Evolutionary conservation across 1,139 yeast species (phyloP).

Genomic region (Magnusiomyces suaveolens): DNA sequence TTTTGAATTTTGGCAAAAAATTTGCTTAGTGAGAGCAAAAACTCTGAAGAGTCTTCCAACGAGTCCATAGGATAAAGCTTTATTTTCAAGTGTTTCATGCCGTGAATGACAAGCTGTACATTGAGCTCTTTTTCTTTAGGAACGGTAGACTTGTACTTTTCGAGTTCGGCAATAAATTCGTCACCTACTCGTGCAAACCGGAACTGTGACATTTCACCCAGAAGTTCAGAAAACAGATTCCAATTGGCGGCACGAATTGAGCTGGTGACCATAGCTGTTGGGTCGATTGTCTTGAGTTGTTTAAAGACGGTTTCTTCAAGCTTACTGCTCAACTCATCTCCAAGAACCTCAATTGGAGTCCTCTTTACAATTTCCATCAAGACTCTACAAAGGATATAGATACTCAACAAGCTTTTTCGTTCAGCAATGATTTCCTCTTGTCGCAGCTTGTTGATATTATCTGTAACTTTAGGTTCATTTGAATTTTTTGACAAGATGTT

Average conservation of each 20-base stretch:
- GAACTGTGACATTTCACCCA: conserved; percentile 83
- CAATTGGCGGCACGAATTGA: conserved; percentile 82
- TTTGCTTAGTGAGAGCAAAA: conserved; percentile 72
- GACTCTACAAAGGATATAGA: conserved; percentile 85
- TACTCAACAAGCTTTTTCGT: conserved; percentile 74
- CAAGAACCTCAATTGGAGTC: conserved; percentile 60
- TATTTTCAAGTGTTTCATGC: conserved; percentile 76
- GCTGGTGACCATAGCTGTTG: conserved; percentile 53
- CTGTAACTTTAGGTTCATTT: background rate
- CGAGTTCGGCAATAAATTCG: conserved; percentile 85
- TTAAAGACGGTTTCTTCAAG: conserved; percentile 89
- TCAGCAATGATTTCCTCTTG: conserved; percentile 73
- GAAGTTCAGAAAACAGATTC: conserved; percentile 79
- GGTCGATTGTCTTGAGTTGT: conserved; percentile 82
- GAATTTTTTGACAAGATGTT: background rate
- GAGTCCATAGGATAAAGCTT: conserved; percentile 75
- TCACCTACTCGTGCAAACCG: conserved; percentile 84
- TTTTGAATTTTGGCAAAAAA: conserved; percentile 57
- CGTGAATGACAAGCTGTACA: conserved; percentile 68
- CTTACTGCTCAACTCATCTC: conserved; percentile 72
- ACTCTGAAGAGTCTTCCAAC: conserved; percentile 89
- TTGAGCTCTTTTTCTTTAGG: conserved; percentile 68
- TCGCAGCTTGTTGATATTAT: conserved; percentile 7
- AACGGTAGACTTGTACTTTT: conserved; percentile 39
- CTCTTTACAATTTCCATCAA: conserved; percentile 88